Percentiles rank a stretch among this genome's conserved stretches.
Evolutionary conservation across 805 yeast genomes (phyloP).

Genomic region (Saturnispora hagleri): DNA sequence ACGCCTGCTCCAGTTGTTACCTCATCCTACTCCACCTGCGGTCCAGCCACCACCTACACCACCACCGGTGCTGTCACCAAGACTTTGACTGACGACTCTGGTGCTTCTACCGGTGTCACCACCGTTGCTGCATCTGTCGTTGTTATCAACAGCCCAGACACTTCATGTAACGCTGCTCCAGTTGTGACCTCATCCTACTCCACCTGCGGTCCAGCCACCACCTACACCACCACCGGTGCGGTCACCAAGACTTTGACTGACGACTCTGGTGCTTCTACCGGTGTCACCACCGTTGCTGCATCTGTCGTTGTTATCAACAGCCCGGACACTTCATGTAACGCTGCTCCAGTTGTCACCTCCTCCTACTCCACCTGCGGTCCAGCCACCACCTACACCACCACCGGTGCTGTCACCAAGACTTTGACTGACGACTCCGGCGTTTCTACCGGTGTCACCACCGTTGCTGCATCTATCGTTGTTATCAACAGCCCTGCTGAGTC

Average conservation of each 20-base stretch:
- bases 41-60: conserved; percentile 5
- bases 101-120: background rate
- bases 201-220: conserved; percentile 1
- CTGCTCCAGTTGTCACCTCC: background rate
- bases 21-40: background rate
- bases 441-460: background rate
- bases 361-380: conserved; percentile 1
- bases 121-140: background rate
- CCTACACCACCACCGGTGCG: conserved; percentile 3
- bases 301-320: no score
- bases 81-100: background rate
- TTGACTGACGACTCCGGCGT: background rate
- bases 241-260: background rate
- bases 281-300: no score
- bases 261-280: background rate
- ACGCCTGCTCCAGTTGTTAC: background rate
- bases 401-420: background rate
- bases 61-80: background rate
- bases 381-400: conserved; percentile 3
- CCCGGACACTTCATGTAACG: no score
- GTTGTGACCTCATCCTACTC: background rate
- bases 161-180: conserved; percentile 2
- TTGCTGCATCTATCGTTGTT: background rate
- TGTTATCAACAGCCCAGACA: background rate
- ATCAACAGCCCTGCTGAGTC: background rate